Evolutionary conservation across 176 grass and related monocot species (phyloP).

Genomic region (Juncus inflexus): DNA sequence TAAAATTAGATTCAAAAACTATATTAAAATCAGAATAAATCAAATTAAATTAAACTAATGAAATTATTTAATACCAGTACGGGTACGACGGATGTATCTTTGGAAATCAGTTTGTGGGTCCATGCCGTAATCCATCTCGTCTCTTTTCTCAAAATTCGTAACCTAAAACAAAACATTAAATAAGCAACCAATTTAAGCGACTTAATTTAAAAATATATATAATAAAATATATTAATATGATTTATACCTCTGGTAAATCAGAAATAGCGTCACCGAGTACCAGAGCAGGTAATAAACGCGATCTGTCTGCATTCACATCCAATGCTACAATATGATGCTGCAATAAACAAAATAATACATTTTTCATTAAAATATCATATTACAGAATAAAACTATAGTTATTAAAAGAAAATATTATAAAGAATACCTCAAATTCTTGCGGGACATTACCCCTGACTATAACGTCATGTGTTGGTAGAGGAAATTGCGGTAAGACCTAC

Average conservation of each 20-base stretch:
- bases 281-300: slow-evolving; percentile 42
- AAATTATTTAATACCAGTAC: slow-evolving; percentile 28
- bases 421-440: slow-evolving; percentile 59
- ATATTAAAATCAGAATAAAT: neutral
- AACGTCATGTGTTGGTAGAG: slow-evolving; percentile 76
- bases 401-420: neutral
- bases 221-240: neutral
- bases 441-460: slow-evolving; percentile 50
- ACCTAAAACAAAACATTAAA: slow-evolving; percentile 38
- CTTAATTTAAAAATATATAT: neutral
- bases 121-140: slow-evolving; percentile 45
- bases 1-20: neutral
- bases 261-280: slow-evolving; percentile 73
- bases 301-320: slow-evolving; percentile 48
- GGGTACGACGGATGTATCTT: slow-evolving; percentile 53
- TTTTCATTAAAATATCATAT: neutral
- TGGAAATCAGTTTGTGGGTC: slow-evolving; percentile 54
- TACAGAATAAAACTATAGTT: neutral
- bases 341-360: slow-evolving; percentile 18
- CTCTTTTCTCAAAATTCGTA: slow-evolving; percentile 43
- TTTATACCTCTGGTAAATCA: slow-evolving; percentile 53
- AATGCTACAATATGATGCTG: slow-evolving; percentile 80
- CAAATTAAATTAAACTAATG: neutral
- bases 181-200: no score
- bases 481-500: slow-evolving; percentile 70